Base-by-base conservation (phyloP, 2,329 filamentous ascomycete genomes). In the Lasiodiplodia hormozganensis region DNA sequence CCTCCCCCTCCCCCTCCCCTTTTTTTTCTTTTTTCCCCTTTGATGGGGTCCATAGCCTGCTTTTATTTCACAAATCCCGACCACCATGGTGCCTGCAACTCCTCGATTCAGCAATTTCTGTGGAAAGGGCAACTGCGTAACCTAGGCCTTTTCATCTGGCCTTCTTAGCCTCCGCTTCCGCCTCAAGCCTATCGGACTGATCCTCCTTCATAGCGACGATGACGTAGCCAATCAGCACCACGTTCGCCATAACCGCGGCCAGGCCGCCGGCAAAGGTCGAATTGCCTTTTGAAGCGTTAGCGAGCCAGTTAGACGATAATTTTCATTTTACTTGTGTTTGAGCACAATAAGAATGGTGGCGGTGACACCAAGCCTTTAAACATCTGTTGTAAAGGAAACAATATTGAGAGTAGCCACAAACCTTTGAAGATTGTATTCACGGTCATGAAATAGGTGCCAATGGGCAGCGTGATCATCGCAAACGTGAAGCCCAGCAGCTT, bases 151-250 rank as follows among this genome's bases (percentile, higher is more conserved):
- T 23, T 51, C 52, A 75, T 47, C 70, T 65, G 54, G 74, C 69
- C 74, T 84, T 84, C 71, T 81, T 81, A 71, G 75, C 74, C 71
- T 80, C 77, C 69, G 82, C 83, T 70, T 83, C 83, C 12, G 80
- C 82, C 64, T 80, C 81, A 65, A 81, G 77, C 65, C 80, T 78
- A 71, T 86, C 84, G 12, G 80, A 81, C 69, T 87, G 84, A 76
- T 98, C 96, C 79, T 99, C 96, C 70, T 87, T 89, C 87, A 97
- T 94, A 4, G 96, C 96, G 23, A 97, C 93, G 68, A 97, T 83
- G 53, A 98, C 88, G 80, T 98, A 99, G n/a, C 87, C 89, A 68
- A 98, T 87, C 62, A 99, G 83, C 3, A 99, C 93, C 1, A 96
- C 87, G 74, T 99, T 99, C 14, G 96, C 96, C 78, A 96, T 89